Evolutionary conservation across 2,329 filamentous ascomycete genomes (phyloP).

Genomic region (Alternaria ventricosa): DNA sequence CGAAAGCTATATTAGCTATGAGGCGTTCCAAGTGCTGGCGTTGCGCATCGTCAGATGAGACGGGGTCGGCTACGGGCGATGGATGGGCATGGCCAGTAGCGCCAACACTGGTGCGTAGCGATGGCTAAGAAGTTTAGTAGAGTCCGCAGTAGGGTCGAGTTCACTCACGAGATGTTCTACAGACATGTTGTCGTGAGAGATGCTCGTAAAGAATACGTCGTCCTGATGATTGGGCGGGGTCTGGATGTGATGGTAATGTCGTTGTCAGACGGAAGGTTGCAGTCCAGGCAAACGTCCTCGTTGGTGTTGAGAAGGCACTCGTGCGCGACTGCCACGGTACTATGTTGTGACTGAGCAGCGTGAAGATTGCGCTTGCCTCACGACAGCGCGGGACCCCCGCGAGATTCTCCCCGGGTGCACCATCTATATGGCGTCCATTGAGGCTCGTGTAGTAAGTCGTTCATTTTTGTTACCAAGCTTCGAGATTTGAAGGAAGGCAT

Average conservation of each 20-base stretch:
- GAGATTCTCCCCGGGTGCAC: not conserved
- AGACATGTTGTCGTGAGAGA: constrained; percentile 10
- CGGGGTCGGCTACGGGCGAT: not conserved
- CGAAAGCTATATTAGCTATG: constrained; percentile 14
- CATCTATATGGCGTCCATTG: constrained; percentile 58
- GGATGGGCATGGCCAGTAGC: constrained; percentile 26
- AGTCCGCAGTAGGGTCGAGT: not conserved
- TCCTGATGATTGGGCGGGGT: not conserved
- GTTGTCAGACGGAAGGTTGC: not conserved
- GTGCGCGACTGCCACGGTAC: not conserved
- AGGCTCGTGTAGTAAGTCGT: constrained; percentile 70
- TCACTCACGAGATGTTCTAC: constrained; percentile 1
- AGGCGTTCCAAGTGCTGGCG: constrained; percentile 8
- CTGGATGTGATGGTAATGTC: not conserved
- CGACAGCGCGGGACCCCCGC: not conserved
- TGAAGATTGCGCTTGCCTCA: not conserved
- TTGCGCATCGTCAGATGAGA: not conserved
- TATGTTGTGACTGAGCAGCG: not conserved
- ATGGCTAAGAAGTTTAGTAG: constrained; percentile 8
- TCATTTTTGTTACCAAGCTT: constrained; percentile 98
- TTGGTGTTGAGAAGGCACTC: not conserved
- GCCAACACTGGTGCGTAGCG: not conserved
- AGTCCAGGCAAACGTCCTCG: not conserved
- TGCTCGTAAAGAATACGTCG: constrained; percentile 12
- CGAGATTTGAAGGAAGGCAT: constrained; percentile 94